Percentiles rank a stretch among this genome's conserved stretches.
These are phyloP conservation scores for Lipomyces yamanashiensis DNA, from an alignment of 805 yeast species.

Conservation along the genomic window DNA sequence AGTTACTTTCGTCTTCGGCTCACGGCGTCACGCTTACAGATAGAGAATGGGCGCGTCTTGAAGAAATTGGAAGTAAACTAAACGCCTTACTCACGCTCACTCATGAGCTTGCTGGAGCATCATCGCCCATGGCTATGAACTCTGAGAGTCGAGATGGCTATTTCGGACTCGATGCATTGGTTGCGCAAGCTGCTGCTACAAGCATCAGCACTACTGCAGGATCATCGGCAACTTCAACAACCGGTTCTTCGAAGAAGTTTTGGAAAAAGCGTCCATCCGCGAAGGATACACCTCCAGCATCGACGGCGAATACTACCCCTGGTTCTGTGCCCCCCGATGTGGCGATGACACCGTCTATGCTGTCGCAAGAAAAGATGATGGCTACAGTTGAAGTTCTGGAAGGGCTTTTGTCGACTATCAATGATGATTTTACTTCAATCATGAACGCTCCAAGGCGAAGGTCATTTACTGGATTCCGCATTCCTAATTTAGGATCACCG, in stretches of 20 bases:
- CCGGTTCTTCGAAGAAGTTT: conserved; percentile 2
- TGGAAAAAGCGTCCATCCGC: conserved; percentile 15
- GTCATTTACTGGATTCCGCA: conserved; percentile 8
- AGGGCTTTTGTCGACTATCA: conserved; percentile 11
- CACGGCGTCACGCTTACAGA: conserved; percentile 6
- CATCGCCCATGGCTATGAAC: neutral
- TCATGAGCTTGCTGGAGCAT: neutral
- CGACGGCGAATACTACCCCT: neutral
- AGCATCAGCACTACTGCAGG: neutral
- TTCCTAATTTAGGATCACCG: neutral
- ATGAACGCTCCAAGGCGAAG: conserved; percentile 8
- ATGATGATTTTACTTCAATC: conserved; percentile 11
- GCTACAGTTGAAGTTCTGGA: conserved; percentile 21
- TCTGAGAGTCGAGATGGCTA: conserved; percentile 5
- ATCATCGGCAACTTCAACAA: neutral
- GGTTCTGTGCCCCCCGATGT: neutral
- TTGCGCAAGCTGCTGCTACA: conserved; percentile 8
- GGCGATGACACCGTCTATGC: neutral
- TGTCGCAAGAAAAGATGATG: neutral
- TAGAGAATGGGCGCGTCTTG: conserved; percentile 15
- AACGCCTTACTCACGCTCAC: conserved; percentile 13
- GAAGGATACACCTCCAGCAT: conserved; percentile 5
- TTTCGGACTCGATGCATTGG: conserved; percentile 20
- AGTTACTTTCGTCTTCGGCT: conserved; percentile 3
- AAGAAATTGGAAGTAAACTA: conserved; percentile 16